Conservation (phyloP, 805 yeast species). For the Candida yuanshanica region DNA sequence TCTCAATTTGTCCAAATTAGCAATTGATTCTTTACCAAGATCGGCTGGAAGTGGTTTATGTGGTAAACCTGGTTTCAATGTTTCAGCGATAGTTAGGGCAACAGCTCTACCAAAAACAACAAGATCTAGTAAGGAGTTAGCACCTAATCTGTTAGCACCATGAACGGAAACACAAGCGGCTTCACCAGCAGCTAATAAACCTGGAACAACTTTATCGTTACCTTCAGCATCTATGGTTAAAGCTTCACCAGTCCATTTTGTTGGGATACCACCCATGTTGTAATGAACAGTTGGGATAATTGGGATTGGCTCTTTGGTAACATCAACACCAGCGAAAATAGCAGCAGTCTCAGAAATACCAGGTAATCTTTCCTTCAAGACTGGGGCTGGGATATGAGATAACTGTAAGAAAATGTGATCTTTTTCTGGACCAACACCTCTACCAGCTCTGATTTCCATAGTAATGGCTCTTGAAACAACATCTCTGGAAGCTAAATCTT, state of each 20-base stretch:
- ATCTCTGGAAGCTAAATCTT: conserved; percentile 97
- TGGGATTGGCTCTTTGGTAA: conserved; percentile 98
- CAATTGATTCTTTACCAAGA: conserved; percentile 84
- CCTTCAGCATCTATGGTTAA: conserved; percentile 78
- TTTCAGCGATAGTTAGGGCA: conserved; percentile 82
- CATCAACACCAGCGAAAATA: conserved; percentile 98
- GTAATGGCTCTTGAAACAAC: conserved; percentile 98
- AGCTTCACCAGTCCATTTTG: conserved; percentile 95
- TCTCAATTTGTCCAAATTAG: conserved; percentile 84
- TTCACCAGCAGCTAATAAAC: conserved; percentile 96
- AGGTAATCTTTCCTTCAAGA: conserved; percentile 91
- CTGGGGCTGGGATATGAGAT: conserved; percentile 88
- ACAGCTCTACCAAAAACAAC: conserved; percentile 99
- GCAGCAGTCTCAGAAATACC: conserved; percentile 99
- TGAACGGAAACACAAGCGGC: conserved; percentile 99
- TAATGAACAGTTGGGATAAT: conserved; percentile 97
- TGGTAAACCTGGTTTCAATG: conserved; percentile 83
- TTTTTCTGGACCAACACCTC: conserved; percentile 96
- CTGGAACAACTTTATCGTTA: conserved; percentile 86
- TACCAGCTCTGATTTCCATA: conserved; percentile 96
- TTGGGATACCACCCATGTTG: conserved; percentile 99
- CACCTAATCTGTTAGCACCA: conserved; percentile 99
- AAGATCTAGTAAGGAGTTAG: conserved; percentile 91
- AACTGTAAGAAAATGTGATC: conserved; percentile 95
- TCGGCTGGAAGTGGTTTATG: conserved; percentile 78